Conservation (phyloP, 331 rosid species). For the Arachis monticola region DNA sequence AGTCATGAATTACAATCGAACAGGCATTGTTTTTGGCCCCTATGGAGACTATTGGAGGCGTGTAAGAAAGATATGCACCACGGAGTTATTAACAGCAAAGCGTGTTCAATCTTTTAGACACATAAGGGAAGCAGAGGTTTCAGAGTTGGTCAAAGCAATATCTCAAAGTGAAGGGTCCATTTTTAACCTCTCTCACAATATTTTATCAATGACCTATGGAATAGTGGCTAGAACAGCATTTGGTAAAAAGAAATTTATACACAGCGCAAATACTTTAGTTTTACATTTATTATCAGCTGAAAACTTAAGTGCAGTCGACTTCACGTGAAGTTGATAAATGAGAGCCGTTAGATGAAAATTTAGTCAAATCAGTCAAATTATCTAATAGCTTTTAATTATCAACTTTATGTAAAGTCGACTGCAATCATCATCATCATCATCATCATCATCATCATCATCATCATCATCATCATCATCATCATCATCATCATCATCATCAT, state of each 20-base stretch:
- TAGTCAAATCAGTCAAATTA: too few species aligned
- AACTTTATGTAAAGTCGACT: too few species aligned
- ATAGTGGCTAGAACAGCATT: not conserved
- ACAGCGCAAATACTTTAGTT: too few species aligned
- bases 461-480: too few species aligned
- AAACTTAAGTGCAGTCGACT: too few species aligned
- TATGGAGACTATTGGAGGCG: slow-evolving; percentile 36
- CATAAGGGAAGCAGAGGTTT: slow-evolving; percentile 49
- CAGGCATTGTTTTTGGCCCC: not conserved
- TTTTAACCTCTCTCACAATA: slow-evolving; percentile 21
- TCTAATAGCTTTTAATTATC: too few species aligned
- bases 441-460: too few species aligned
- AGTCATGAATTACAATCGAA: slow-evolving; percentile 23
- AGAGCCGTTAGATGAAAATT: too few species aligned
- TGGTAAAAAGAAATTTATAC: slow-evolving; percentile 7
- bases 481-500: too few species aligned
- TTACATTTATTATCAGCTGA: too few species aligned
- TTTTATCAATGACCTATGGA: not conserved
- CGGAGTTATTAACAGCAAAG: slow-evolving; percentile 28
- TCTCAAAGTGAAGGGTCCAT: not conserved
- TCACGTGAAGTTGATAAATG: too few species aligned
- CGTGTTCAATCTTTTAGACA: slow-evolving; percentile 45
- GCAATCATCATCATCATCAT: too few species aligned
- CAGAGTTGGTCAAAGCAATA: slow-evolving; percentile 19
- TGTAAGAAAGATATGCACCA: slow-evolving; percentile 31